Evolutionary conservation across 2,329 filamentous ascomycete species (phyloP).

Genomic region (Colletotrichum simmondsii): DNA sequence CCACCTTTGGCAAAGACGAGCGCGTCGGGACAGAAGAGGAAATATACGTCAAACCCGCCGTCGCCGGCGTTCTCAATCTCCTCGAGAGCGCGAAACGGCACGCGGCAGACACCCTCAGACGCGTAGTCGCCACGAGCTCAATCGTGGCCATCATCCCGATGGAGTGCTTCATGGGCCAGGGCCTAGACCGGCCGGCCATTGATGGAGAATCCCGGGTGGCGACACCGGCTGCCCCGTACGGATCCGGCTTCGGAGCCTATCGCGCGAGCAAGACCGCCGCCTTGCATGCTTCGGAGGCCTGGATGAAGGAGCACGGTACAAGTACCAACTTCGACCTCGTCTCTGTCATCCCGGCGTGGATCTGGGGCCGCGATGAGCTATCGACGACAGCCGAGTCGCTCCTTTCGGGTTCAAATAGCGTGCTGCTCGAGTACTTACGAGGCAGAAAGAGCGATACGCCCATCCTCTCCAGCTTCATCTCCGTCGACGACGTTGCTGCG

Average conservation of each 20-base stretch:
- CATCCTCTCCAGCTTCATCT: conserved; percentile 43
- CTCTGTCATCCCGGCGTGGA: conserved; percentile 47
- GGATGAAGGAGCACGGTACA: conserved; percentile 44
- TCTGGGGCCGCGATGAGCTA: conserved; percentile 48
- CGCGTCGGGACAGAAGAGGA: background rate
- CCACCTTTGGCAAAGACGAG: background rate
- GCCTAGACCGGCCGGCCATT: background rate
- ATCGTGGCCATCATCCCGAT: conserved; percentile 36
- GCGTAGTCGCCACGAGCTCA: conserved; percentile 56
- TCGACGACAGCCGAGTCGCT: conserved; percentile 40
- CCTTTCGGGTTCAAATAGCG: conserved; percentile 43
- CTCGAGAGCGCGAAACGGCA: background rate
- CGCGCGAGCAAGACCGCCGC: conserved; percentile 47
- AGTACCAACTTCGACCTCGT: conserved; percentile 48
- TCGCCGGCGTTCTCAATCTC: background rate
- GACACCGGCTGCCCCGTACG: conserved; percentile 40
- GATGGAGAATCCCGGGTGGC: conserved; percentile 12
- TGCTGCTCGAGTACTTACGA: conserved; percentile 44
- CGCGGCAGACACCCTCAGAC: conserved; percentile 41
- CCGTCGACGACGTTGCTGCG: conserved; percentile 49
- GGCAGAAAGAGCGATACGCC: conserved; percentile 38
- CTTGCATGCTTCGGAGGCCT: conserved; percentile 45
- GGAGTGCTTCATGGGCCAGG: background rate
- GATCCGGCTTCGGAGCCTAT: conserved; percentile 45
- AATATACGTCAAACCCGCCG: background rate